These are phyloP conservation scores for Geranium rotundifolium DNA, from an alignment of 345 rosid species.

Conservation along the genomic window DNA sequence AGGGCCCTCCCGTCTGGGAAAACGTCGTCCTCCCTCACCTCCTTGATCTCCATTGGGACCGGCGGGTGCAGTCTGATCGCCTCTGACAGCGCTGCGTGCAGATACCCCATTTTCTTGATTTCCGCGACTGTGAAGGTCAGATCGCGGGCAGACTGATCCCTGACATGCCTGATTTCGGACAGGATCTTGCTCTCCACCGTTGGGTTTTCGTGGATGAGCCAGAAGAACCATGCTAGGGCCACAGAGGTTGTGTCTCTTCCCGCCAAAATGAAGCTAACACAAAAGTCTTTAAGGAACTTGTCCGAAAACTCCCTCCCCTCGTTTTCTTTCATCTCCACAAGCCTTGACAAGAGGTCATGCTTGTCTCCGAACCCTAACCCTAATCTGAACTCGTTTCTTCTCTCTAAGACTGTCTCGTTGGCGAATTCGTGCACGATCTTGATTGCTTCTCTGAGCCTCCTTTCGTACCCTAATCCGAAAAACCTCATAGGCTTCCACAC, in stretches of 20 bases:
- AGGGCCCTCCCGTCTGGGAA: constrained; percentile 48
- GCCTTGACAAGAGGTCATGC: constrained; percentile 52
- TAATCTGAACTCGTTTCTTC: constrained; percentile 14
- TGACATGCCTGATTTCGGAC: background rate
- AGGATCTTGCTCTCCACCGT: constrained; percentile 42
- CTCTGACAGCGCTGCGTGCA: constrained; percentile 65
- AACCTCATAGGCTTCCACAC: constrained; percentile 63
- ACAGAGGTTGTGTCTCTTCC: constrained; percentile 78
- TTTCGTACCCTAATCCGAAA: constrained; percentile 49
- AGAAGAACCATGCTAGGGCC: constrained; percentile 69
- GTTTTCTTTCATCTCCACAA: constrained; percentile 28
- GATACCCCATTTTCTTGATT: constrained; percentile 47
- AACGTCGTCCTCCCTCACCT: constrained; percentile 41
- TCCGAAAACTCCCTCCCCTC: constrained; percentile 12
- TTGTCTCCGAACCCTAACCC: constrained; percentile 16
- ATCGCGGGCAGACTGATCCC: constrained; percentile 30
- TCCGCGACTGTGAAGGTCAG: constrained; percentile 34
- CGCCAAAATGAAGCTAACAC: constrained; percentile 56
- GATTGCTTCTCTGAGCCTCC: constrained; percentile 38
- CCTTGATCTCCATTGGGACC: constrained; percentile 59
- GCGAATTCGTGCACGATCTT: constrained; percentile 53
- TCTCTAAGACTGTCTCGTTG: constrained; percentile 26
- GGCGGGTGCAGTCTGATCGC: constrained; percentile 67
- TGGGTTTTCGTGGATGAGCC: constrained; percentile 40
- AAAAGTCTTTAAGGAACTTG: constrained; percentile 49